Base-by-base conservation (phyloP, 2,329 filamentous ascomycete genomes). In the Blastomyces emzantsi region DNA sequence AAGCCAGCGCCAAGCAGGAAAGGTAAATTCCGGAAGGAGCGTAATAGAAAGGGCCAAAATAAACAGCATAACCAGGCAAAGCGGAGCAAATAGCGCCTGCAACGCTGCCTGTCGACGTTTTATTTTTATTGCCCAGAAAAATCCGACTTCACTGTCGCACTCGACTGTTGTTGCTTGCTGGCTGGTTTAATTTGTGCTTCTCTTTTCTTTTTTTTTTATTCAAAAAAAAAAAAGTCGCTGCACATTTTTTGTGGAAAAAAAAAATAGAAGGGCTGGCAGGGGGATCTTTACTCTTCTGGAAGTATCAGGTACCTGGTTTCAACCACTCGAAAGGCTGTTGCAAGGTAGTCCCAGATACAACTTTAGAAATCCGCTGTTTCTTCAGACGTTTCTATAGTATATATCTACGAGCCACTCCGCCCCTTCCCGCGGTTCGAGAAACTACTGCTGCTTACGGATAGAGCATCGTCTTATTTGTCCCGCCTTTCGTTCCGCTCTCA, bases 11-110 rank as follows among this genome's bases (percentile, higher is more conserved):
- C 33, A 57, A 57, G 36, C 57, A 30, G 54, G 30, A 58, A 36
- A 58, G 57, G 49, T 57, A 36, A 57, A 36, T 41, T 57, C 55
- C 33, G 55, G 36, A 36, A n/a, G 33, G 3, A 8, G 3, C 45
- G 45, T 8, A 22, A 22, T 49, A 9, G n/a, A 49, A 49, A 49
- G 9, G 45, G 45, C n/a, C n/a, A 49, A 49, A 49, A 49, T 17
- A 55, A 55, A 55, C 15, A 33, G 19, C 9, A 41, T 1, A 57
- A n/a, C 19, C 54, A 57, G 22, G 22, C 19, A 36, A 39, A 57
- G 54, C 6, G 62, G 60, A 64, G 56, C 64, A 61, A 63, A 41
- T 62, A 60, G 57, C 49, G 56, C 65, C 62, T 66, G 65, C 63
- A 65, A 66, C 65, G 63, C 58, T 66, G 61, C 41, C 59, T 58